These are phyloP conservation scores for Aspergillus bombycis DNA, from an alignment of 2,329 filamentous ascomycete genomes.

Conservation along the genomic window DNA sequence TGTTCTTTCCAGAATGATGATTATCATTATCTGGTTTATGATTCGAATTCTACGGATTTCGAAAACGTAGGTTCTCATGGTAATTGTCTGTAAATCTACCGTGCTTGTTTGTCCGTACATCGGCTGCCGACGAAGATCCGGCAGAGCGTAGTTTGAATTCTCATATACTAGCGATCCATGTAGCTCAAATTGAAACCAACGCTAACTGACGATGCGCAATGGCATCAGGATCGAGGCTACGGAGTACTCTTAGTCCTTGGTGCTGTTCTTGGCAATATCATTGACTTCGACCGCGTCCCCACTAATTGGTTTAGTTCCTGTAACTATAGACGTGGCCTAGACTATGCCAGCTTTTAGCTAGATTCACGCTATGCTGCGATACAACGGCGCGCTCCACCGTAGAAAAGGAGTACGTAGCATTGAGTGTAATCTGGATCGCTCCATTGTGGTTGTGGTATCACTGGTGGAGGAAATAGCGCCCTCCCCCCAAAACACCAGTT, in stretches of 20 bases:
- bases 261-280: not conserved
- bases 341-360: not conserved
- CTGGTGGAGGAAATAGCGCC: not conserved
- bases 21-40: not conserved
- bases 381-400: not conserved
- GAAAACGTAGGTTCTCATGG: not conserved
- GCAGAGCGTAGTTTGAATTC: not conserved
- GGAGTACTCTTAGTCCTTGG: not conserved
- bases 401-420: not conserved
- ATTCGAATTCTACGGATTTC: not conserved
- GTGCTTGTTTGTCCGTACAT: not conserved
- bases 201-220: not conserved
- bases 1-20: not conserved
- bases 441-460: not conserved
- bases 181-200: not conserved
- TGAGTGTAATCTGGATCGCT: not conserved
- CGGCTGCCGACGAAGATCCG: not conserved
- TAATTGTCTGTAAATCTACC: not conserved
- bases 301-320: not conserved
- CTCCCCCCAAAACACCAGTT: not conserved
- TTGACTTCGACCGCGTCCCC: not conserved
- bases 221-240: not conserved
- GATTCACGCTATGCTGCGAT: not conserved
- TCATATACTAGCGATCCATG: not conserved
- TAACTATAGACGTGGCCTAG: no score